Percentiles rank a stretch among this genome's conserved stretches.
Conservation (phyloP, 306 rosid genomes). For the Amphicarpaea edgeworthii region DNA sequence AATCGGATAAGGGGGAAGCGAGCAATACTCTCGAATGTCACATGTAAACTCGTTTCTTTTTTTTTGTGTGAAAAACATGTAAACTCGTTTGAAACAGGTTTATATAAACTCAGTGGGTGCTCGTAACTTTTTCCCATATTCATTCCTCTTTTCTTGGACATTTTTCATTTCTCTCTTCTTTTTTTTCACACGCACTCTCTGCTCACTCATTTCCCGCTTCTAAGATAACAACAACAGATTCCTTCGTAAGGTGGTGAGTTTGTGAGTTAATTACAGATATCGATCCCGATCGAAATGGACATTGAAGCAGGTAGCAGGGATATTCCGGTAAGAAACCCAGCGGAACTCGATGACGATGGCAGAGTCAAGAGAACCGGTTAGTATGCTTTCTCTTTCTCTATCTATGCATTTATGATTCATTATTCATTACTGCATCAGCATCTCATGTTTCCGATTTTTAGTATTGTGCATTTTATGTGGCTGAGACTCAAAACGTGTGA, state of each 20-base stretch:
- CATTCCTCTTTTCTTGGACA: background rate
- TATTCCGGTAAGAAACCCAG: background rate
- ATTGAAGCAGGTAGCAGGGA: background rate
- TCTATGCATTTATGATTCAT: background rate
- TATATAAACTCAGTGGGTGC: background rate
- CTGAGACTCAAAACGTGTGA: no score
- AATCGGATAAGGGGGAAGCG: no score
- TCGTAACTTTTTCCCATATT: background rate
- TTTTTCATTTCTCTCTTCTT: background rate
- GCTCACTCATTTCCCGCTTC: background rate
- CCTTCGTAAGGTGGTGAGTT: no score
- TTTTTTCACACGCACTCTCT: background rate
- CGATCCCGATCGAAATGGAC: background rate
- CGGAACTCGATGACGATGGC: slow-evolving; percentile 46
- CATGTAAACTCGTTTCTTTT: no score
- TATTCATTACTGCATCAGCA: background rate
- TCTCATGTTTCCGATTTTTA: background rate
- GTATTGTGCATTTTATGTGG: no score
- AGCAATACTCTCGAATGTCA: no score
- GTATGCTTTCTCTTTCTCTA: background rate
- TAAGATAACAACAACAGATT: no score
- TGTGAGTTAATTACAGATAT: no score
- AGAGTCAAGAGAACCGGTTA: slow-evolving; percentile 48
- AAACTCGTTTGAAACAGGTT: no score
- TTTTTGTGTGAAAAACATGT: no score